These are phyloP conservation scores for Pilasporangium apinafurcum DNA, from an alignment of 352 stramenopile genomes.

Conservation along the genomic window DNA sequence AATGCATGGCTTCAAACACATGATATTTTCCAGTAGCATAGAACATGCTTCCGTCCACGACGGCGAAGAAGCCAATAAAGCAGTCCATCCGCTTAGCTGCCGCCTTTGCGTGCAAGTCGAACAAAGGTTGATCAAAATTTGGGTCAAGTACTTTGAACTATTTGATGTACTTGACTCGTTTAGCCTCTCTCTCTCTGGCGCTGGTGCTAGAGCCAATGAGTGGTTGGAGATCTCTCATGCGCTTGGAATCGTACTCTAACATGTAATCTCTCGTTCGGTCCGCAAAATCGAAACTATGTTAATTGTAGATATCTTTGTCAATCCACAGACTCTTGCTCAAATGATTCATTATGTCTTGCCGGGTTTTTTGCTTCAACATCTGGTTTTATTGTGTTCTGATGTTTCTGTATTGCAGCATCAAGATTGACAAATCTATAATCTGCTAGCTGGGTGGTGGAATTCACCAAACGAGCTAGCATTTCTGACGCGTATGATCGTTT, in stretches of 20 bases:
- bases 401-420: conserved; percentile 11
- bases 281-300: not conserved
- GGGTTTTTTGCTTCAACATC: conserved; percentile 15
- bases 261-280: conserved; percentile 31
- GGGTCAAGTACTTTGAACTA: conserved; percentile 22
- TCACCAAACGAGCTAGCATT: conserved; percentile 33
- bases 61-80: conserved; percentile 47
- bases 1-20: conserved; percentile 1
- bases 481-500: conserved; percentile 35
- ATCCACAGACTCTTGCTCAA: conserved; percentile 13
- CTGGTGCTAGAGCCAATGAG: conserved; percentile 30
- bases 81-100: conserved; percentile 38
- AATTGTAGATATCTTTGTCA: conserved; percentile 10
- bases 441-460: conserved; percentile 5
- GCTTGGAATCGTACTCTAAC: conserved; percentile 25
- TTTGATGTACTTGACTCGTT: conserved; percentile 33
- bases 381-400: conserved; percentile 12
- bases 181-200: conserved; percentile 21
- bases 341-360: conserved; percentile 28
- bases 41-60: conserved; percentile 43
- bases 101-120: conserved; percentile 45
- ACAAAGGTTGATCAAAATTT: conserved; percentile 31
- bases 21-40: conserved; percentile 9
- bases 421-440: conserved; percentile 1
- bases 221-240: conserved; percentile 22